Evolutionary conservation across 805 yeast genomes (phyloP).

Genomic region (Wickerhamomyces canadensis): DNA sequence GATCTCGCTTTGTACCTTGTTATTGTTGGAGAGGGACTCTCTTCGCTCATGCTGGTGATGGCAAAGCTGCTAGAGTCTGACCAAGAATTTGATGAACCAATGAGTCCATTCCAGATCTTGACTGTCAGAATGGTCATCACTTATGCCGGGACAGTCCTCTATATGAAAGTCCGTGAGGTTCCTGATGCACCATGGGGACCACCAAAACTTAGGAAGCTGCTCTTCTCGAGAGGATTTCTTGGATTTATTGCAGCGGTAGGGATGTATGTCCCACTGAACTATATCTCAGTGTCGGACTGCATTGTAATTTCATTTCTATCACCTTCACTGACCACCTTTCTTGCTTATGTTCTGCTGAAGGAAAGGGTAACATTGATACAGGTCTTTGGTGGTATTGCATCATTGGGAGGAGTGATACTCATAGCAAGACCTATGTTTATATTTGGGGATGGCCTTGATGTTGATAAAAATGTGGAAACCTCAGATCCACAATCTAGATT

Average conservation of each 20-base stretch:
- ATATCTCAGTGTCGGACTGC: conserved; percentile 69
- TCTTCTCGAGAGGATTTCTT: conserved; percentile 55
- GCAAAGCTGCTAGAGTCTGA: conserved; percentile 67
- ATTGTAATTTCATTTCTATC: conserved; percentile 66
- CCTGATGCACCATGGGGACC: conserved; percentile 68
- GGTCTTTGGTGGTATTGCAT: conserved; percentile 54
- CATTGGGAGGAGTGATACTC: conserved; percentile 65
- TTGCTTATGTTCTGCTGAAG: conserved; percentile 56
- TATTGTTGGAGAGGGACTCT: conserved; percentile 56
- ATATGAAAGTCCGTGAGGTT: conserved; percentile 46
- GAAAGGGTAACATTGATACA: conserved; percentile 61
- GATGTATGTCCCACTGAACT: conserved; percentile 62
- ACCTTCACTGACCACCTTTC: conserved; percentile 64
- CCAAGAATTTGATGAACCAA: conserved; percentile 42
- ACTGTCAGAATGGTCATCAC: conserved; percentile 71
- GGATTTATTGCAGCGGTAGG: conserved; percentile 78
- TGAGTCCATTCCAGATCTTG: conserved; percentile 70
- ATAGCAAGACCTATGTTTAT: conserved; percentile 74
- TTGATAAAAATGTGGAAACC: conserved; percentile 39
- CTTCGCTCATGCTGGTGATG: conserved; percentile 63
- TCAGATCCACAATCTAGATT: conserved; percentile 44
- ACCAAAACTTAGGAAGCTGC: conserved; percentile 39
- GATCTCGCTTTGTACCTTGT: conserved; percentile 17
- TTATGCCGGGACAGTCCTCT: conserved; percentile 44
- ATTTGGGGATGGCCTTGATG: conserved; percentile 37